Evolutionary conservation across 1,284 basidiomycete species (phyloP).

Genomic region (Fomitopsis betulina): DNA sequence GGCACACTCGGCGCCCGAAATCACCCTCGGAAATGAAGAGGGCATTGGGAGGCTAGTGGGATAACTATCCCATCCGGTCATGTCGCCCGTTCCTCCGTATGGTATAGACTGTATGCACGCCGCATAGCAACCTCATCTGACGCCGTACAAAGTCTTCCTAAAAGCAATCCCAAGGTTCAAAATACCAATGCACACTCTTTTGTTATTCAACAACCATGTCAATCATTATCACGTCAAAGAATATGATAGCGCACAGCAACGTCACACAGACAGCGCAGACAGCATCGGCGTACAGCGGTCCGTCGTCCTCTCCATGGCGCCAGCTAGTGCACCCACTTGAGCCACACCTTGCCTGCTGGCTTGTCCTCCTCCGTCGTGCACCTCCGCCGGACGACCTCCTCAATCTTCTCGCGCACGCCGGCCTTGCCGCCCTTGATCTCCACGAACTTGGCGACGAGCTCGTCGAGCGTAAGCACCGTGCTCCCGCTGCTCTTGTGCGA

Average conservation of each 20-base stretch:
- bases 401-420: conserved; percentile 70
- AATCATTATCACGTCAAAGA: background rate
- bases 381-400: conserved; percentile 64
- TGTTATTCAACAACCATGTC: background rate
- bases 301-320: background rate
- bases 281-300: background rate
- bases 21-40: too few relatives aligned
- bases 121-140: too few relatives aligned
- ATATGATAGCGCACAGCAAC: background rate
- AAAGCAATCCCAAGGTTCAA: background rate
- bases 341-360: conserved; percentile 47
- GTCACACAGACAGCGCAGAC: background rate
- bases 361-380: conserved; percentile 53
- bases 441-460: conserved; percentile 55
- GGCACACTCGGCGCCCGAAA: too few relatives aligned
- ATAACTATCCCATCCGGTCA: too few relatives aligned
- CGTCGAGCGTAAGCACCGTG: conserved; percentile 53
- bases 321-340: conserved; percentile 50
- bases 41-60: too few relatives aligned
- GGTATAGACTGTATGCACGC: too few relatives aligned
- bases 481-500: conserved; percentile 51
- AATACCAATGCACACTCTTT: background rate
- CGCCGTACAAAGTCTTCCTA: too few relatives aligned
- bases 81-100: too few relatives aligned
- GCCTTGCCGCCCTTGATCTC: conserved; percentile 48